These are phyloP conservation scores for Boletellus sp. DNA, from an alignment of 768 basidiomycete species.

Conservation along the genomic window DNA sequence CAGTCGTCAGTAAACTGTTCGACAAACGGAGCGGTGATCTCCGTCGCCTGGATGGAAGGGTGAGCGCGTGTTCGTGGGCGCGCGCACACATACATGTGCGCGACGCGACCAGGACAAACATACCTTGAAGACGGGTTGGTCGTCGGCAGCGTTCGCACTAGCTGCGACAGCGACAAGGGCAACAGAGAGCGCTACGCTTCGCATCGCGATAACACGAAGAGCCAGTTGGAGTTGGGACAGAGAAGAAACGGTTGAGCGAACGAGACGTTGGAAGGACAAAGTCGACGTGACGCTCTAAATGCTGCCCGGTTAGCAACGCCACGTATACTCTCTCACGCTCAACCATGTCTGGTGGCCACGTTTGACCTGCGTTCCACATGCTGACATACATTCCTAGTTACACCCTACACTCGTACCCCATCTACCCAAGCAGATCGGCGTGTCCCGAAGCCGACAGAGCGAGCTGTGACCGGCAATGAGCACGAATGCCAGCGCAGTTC, in stretches of 20 bases:
- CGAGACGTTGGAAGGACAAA: constrained; percentile 30
- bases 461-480: constrained; percentile 47
- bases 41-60: constrained; percentile 51
- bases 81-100: constrained; percentile 14
- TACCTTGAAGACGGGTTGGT: constrained; percentile 69
- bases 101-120: constrained; percentile 19
- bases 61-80: constrained; percentile 6
- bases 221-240: constrained; percentile 38
- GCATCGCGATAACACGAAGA: constrained; percentile 75
- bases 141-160: constrained; percentile 55
- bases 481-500: constrained; percentile 1
- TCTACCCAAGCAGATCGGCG: constrained; percentile 79
- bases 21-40: constrained; percentile 83
- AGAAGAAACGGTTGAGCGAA: constrained; percentile 27
- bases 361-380: background rate
- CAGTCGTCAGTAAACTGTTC: constrained; percentile 96
- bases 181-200: constrained; percentile 80
- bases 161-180: constrained; percentile 66
- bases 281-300: constrained; percentile 30
- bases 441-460: constrained; percentile 96
- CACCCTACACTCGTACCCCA: constrained; percentile 7
- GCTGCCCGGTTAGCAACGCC: constrained; percentile 35
- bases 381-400: constrained; percentile 1
- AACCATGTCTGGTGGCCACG: constrained; percentile 5
- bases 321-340: constrained; percentile 46